Evolutionary conservation across 768 basidiomycete species (phyloP).

Genomic region (Tylopilus intermedius): DNA sequence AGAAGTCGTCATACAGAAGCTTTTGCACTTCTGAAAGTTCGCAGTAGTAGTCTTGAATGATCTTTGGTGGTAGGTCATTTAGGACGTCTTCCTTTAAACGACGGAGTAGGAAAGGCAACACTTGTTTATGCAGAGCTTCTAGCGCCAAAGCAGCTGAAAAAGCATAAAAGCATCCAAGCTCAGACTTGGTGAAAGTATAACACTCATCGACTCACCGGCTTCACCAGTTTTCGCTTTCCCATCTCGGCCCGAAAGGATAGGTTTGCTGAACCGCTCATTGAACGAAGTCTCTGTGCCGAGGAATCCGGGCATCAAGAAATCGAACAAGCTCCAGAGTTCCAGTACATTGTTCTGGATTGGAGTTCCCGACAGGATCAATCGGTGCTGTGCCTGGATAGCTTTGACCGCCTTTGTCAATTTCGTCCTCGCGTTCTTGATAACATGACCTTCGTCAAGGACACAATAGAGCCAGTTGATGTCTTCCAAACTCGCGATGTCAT

Average conservation of each 20-base stretch:
- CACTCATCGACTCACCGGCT: constrained; percentile 61
- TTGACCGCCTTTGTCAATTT: constrained; percentile 97
- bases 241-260: constrained; percentile 90
- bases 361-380: constrained; percentile 92
- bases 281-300: constrained; percentile 92
- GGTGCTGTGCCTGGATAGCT: constrained; percentile 81
- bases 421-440: constrained; percentile 98
- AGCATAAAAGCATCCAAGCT: background rate
- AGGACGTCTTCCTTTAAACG: constrained; percentile 97
- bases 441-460: constrained; percentile 95
- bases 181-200: background rate
- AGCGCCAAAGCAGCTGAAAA: constrained; percentile 81
- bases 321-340: constrained; percentile 97
- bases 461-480: constrained; percentile 88
- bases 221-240: constrained; percentile 93
- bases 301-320: constrained; percentile 99
- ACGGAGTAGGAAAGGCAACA: constrained; percentile 94
- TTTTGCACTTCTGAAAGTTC: constrained; percentile 95
- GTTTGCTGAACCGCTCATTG: constrained; percentile 93
- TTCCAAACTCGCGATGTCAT: constrained; percentile 78
- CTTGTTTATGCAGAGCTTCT: constrained; percentile 97
- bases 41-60: constrained; percentile 99
- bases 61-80: constrained; percentile 94
- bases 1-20: constrained; percentile 90
- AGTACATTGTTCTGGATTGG: constrained; percentile 99